Percentiles rank a stretch among this genome's conserved stretches.
Conservation (phyloP, 305 asterid species). For the Solanum hybrid region DNA sequence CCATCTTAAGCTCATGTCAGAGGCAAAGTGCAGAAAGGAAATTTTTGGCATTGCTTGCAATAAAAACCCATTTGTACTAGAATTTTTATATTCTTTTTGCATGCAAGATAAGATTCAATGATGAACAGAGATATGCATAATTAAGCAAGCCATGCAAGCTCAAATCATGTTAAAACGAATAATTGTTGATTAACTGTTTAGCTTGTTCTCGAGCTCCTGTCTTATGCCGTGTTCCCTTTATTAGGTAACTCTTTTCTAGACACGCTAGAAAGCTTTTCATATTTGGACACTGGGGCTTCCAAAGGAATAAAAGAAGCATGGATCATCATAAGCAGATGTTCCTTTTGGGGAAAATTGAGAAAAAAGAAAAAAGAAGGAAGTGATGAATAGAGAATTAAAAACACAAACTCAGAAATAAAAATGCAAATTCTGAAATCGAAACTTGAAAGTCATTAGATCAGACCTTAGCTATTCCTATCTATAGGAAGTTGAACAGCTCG, state of each 20-base stretch:
- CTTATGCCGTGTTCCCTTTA: background rate
- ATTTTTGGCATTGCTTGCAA: background rate
- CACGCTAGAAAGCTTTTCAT: background rate
- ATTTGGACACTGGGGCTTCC: background rate
- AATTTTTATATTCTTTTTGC: background rate
- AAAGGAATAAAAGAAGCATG: background rate
- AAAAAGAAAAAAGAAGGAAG: background rate
- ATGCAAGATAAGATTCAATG: background rate
- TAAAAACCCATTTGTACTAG: background rate
- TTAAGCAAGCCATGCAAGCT: background rate
- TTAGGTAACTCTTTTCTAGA: background rate
- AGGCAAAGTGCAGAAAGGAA: background rate
- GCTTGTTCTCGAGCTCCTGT: background rate
- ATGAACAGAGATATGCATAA: background rate
- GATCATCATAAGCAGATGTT: background rate
- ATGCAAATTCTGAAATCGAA: background rate
- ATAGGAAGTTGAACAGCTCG: constrained; percentile 33
- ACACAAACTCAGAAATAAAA: background rate
- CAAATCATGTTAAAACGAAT: background rate
- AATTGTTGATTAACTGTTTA: background rate
- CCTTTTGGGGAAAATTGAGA: background rate
- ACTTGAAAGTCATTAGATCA: background rate
- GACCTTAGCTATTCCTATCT: constrained; percentile 45
- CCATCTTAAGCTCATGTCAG: too few relatives aligned
- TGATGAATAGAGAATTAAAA: background rate